Evolutionary conservation across 1,284 basidiomycete species (phyloP), one percentile per base, ranked within the genome.

Genomic region (Neonothopanus nambi): DNA sequence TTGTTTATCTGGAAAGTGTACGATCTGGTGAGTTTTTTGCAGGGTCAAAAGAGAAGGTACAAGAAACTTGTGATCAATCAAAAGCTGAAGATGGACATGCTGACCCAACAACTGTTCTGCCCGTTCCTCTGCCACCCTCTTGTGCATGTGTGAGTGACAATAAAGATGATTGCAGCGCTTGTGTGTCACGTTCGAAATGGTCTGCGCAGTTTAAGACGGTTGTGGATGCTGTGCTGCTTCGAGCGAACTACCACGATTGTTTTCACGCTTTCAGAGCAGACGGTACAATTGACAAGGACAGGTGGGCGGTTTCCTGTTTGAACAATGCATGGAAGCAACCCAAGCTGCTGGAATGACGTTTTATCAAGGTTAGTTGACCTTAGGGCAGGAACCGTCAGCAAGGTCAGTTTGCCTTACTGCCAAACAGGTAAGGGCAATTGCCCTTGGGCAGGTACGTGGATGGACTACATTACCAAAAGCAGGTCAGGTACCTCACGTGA

Each of bases 1-100:
- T 59, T 41, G 15, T 33, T 17, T 59, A 55, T 48, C 42, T 62
- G 21, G 62, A 63, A 53, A 54, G 52, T 49, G 40, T 49, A 5
- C 50, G 55, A 40, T 35, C 35, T 21, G 55, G 60, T 23, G 56
- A 60, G 33, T 60, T 51, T 51, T 7, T 57, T 17, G 47, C 54
- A 24, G 51, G 55, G 8, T 54, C 46, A 3, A 11, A 55, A 39
- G 23, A 24, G 26, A 12, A 56, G 11, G 41, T 54, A 13, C 24
- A 15, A 21, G 21, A 49, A 24, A 39, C 9, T 37, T 9, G 9
- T 12, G n/a, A 15, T 33, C 20, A 33, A 20, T 21, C 17, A 15
- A 4, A 24, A 23, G 5, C 17, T 4, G 6, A 9, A 8, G 18
- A 17, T 30, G 24, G 20, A 9, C 54, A 60, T 28, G 15, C 44